Evolutionary conservation across 1,284 basidiomycete species (phyloP).

Genomic region (Inonotus obliquus): DNA sequence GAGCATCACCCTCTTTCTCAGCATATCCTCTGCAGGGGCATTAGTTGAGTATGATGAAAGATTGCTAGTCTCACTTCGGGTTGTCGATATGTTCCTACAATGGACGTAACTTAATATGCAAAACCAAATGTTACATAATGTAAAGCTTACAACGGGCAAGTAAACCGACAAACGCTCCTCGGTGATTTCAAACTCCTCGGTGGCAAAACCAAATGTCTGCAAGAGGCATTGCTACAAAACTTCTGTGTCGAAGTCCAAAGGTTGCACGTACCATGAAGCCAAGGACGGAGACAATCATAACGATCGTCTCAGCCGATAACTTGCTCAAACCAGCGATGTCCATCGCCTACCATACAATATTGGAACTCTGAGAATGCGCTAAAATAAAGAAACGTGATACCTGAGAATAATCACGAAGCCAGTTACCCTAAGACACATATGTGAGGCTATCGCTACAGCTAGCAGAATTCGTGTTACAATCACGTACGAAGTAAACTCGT

Average conservation of each 20-base stretch:
- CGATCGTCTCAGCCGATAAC: constrained; percentile 60
- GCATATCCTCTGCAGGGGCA: constrained; percentile 53
- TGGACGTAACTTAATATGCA: not conserved
- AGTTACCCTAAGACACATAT: constrained; percentile 46
- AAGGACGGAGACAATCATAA: constrained; percentile 69
- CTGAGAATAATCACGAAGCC: constrained; percentile 61
- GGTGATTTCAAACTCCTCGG: constrained; percentile 78
- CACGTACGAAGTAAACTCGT: constrained; percentile 58
- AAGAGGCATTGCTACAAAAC: not conserved
- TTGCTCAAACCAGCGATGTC: constrained; percentile 70
- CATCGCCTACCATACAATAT: constrained; percentile 56
- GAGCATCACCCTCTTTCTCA: constrained; percentile 69
- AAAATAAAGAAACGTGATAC: constrained; percentile 25
- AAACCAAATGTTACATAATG: constrained; percentile 21
- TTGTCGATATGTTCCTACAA: constrained; percentile 78
- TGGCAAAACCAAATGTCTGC: constrained; percentile 66
- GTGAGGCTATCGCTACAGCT: not conserved
- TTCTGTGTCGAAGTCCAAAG: not conserved
- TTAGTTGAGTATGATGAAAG: not conserved
- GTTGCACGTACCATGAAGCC: constrained; percentile 56
- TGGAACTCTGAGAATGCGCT: constrained; percentile 8
- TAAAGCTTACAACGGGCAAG: constrained; percentile 53
- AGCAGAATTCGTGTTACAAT: not conserved
- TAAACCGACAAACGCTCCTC: constrained; percentile 81
- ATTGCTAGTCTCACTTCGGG: constrained; percentile 42